A percentile compares a stretch with the other conserved stretches of the same genome.
Evolutionary conservation across 352 stramenopile genomes (phyloP).

Genomic region (Pilasporangium apinafurcum): DNA sequence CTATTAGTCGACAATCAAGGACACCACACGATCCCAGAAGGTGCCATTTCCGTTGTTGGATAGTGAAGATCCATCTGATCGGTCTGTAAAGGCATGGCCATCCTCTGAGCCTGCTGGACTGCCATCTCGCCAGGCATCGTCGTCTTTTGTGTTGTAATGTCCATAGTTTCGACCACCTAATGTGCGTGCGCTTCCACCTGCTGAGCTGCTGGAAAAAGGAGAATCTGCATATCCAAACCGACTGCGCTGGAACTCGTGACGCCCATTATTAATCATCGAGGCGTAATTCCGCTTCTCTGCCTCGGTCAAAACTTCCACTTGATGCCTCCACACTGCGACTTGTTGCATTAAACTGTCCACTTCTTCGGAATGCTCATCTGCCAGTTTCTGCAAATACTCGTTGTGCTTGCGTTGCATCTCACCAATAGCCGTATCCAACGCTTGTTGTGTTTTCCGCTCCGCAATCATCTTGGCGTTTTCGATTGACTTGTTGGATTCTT

Average conservation of each 20-base stretch:
- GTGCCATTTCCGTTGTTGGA: conserved; percentile 16
- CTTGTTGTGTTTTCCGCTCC: conserved; percentile 43
- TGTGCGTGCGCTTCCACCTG: conserved; percentile 1
- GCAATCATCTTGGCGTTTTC: conserved; percentile 49
- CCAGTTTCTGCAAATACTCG: conserved; percentile 73
- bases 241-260: conserved; percentile 41
- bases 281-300: conserved; percentile 76
- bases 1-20: conserved; percentile 10
- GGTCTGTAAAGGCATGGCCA: conserved; percentile 14
- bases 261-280: conserved; percentile 48
- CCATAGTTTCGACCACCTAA: not conserved
- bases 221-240: conserved; percentile 33
- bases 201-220: conserved; percentile 3
- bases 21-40: conserved; percentile 43
- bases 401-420: conserved; percentile 57
- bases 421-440: conserved; percentile 41
- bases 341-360: conserved; percentile 78
- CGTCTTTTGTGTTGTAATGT: not conserved
- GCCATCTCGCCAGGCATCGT: conserved; percentile 24
- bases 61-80: conserved; percentile 26
- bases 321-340: conserved; percentile 75
- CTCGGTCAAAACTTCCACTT: conserved; percentile 80
- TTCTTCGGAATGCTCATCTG: conserved; percentile 78
- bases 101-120: conserved; percentile 13
- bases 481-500: conserved; percentile 76